Conservation (phyloP, 441 rosid species). For the Manihot esculenta region DNA sequence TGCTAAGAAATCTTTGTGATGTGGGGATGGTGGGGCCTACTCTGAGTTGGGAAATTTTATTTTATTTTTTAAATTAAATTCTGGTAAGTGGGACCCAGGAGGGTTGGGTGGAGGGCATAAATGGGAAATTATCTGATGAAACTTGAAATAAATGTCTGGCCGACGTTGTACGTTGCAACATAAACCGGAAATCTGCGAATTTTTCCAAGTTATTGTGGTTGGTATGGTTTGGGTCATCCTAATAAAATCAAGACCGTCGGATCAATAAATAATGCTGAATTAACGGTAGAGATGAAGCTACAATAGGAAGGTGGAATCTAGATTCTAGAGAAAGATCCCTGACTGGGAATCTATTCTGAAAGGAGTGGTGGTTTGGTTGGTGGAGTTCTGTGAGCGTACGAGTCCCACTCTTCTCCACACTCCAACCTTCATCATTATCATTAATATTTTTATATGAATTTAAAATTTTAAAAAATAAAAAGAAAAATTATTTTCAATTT, state of each 20-base stretch:
- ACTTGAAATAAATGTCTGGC: constrained; percentile 24
- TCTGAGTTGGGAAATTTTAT: no score
- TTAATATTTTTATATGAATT: no score
- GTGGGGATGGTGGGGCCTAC: no score
- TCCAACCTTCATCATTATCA: no score
- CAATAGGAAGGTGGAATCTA: not conserved
- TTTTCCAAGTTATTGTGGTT: not conserved
- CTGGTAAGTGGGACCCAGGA: not conserved
- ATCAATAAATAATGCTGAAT: constrained; percentile 10
- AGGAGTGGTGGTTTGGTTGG: no score
- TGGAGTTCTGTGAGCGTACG: no score
- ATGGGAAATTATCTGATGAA: constrained; percentile 2
- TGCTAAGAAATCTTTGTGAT: no score
- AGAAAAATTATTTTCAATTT: no score
- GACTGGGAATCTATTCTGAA: not conserved
- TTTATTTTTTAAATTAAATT: no score
- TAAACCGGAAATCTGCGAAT: not conserved
- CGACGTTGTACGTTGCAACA: not conserved
- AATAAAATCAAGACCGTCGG: constrained; percentile 6
- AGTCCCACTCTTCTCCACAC: no score
- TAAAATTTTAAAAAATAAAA: no score
- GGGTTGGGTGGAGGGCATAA: constrained; percentile 15
- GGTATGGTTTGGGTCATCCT: not conserved
- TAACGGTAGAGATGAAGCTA: not conserved
- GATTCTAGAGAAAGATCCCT: not conserved